phyloP scores from a whole-genome alignment of 1,284 basidiomycete genomes.

The Thecaphora frezii region DNA sequence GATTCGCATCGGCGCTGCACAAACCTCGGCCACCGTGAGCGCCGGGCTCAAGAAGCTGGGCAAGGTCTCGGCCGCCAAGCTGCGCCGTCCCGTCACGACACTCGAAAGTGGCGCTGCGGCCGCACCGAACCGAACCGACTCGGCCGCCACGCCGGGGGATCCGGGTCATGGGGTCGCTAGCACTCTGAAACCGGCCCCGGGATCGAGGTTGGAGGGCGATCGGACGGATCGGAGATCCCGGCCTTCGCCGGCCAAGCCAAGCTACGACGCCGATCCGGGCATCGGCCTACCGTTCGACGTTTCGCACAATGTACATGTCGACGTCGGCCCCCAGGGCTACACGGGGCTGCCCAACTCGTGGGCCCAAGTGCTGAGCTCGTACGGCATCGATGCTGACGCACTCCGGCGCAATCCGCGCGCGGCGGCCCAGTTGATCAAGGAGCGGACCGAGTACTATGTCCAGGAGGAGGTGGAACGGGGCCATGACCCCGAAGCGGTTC shows the following conservation, averaged over 20 bases:
- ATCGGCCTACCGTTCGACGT: constrained; percentile 45
- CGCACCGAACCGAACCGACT: too few relatives aligned
- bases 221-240: background rate
- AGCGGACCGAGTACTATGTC: constrained; percentile 32
- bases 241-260: background rate
- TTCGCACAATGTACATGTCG: constrained; percentile 49
- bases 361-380: constrained; percentile 32
- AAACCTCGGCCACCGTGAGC: constrained; percentile 30
- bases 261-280: constrained; percentile 24
- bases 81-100: constrained; percentile 17
- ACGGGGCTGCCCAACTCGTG: constrained; percentile 42
- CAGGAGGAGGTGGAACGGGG: constrained; percentile 27
- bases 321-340: constrained; percentile 44
- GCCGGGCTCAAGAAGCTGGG: constrained; percentile 43
- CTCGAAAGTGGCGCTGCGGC: constrained; percentile 6
- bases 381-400: constrained; percentile 24
- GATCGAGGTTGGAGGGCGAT: too few relatives aligned
- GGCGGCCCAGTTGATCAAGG: constrained; percentile 18
- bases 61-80: constrained; percentile 31
- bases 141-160: too few relatives aligned
- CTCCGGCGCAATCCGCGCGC: constrained; percentile 21
- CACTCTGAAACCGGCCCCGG: too few relatives aligned
- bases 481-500: constrained; percentile 14
- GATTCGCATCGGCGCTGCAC: constrained; percentile 23
- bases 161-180: too few relatives aligned